A percentile compares a stretch with the other conserved stretches of the same genome.
phyloP scores from a whole-genome alignment of 768 basidiomycete genomes.

The Leucosporidium yakuticum region DNA sequence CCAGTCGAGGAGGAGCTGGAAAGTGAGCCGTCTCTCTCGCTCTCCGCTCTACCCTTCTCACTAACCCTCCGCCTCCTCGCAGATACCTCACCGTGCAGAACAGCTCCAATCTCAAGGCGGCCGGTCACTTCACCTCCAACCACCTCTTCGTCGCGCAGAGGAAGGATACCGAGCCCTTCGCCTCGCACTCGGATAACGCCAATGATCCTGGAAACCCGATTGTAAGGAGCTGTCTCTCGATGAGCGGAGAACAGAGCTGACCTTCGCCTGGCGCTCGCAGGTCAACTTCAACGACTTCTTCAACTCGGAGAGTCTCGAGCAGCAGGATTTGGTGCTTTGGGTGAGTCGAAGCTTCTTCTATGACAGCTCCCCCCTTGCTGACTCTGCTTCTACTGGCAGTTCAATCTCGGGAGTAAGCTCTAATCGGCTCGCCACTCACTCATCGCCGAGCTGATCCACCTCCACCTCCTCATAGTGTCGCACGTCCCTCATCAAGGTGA shows the following conservation, averaged over 20 bases:
- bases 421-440: no score
- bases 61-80: conserved; percentile 18
- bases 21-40: background rate
- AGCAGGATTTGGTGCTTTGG: conserved; percentile 42
- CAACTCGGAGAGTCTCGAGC: conserved; percentile 41
- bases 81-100: conserved; percentile 38
- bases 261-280: no score
- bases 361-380: background rate
- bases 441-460: background rate
- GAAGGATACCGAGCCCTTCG: conserved; percentile 38
- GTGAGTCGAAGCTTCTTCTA: background rate
- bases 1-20: conserved; percentile 9
- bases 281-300: conserved; percentile 41
- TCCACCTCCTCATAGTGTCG: conserved; percentile 22
- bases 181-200: conserved; percentile 35
- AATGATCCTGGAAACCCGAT: conserved; percentile 39
- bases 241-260: no score
- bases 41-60: background rate
- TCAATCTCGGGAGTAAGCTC: background rate
- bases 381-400: background rate
- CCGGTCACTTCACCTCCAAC: conserved; percentile 37
- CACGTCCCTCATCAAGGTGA: conserved; percentile 40
- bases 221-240: conserved; percentile 6
- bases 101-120: conserved; percentile 39
- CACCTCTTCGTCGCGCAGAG: conserved; percentile 40